A percentile compares a stretch with the other conserved stretches of the same genome.
Evolutionary conservation across 371 early-diverging fungal species (phyloP).

Genomic region (Paraphysoderma sedebokerense): DNA sequence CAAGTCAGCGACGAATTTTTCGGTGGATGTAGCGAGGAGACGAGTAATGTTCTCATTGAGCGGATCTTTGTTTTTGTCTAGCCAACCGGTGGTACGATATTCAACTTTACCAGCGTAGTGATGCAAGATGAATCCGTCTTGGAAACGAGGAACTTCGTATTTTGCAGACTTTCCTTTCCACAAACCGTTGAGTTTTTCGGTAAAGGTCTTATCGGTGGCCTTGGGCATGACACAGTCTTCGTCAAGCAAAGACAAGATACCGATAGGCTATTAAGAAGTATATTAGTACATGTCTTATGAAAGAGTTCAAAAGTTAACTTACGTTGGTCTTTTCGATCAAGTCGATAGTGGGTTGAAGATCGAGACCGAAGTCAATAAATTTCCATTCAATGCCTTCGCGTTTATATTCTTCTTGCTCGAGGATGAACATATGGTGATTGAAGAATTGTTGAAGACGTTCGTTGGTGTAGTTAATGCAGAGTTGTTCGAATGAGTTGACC

Average conservation of each 20-base stretch:
- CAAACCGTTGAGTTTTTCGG: constrained; percentile 75
- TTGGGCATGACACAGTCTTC: constrained; percentile 99
- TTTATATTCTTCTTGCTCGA: constrained; percentile 98
- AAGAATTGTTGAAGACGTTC: constrained; percentile 99
- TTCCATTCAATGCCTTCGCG: constrained; percentile 97
- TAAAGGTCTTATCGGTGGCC: constrained; percentile 91
- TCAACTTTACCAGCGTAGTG: constrained; percentile 99
- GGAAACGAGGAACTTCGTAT: constrained; percentile 76
- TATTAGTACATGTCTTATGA: neutral
- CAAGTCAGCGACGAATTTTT: constrained; percentile 55
- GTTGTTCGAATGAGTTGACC: constrained; percentile 97
- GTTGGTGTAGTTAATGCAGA: constrained; percentile 99
- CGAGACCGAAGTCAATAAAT: constrained; percentile 98
- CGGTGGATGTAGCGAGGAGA: constrained; percentile 65
- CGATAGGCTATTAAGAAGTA: constrained; percentile 56
- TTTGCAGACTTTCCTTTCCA: constrained; percentile 80
- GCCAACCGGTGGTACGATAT: constrained; percentile 90
- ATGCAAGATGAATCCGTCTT: constrained; percentile 79
- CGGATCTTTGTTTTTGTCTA: constrained; percentile 99
- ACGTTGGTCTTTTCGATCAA: constrained; percentile 89
- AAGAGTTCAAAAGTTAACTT: constrained; percentile 7
- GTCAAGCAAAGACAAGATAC: constrained; percentile 94
- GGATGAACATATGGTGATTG: constrained; percentile 99
- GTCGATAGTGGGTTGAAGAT: constrained; percentile 97
- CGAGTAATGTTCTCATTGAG: constrained; percentile 89